Evolutionary conservation across 1,284 basidiomycete genomes (phyloP).

Genomic region (Ustilago crameri): DNA sequence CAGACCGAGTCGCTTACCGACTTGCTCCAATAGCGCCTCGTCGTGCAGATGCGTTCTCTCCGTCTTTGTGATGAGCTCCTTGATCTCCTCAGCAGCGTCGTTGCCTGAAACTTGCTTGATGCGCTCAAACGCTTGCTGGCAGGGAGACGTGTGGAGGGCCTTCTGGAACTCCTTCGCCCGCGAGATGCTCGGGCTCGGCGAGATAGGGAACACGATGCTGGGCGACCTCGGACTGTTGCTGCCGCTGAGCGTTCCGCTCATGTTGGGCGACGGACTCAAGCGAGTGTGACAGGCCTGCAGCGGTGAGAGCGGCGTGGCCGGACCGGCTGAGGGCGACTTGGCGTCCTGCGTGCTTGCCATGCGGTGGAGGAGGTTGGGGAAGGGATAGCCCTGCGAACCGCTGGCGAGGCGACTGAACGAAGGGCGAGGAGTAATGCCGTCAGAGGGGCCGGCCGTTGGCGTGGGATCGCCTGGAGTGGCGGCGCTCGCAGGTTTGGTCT

Average conservation of each 20-base stretch:
- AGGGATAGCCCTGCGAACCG: slow-evolving; percentile 21
- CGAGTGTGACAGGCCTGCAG: slow-evolving; percentile 16
- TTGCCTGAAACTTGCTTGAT: slow-evolving; percentile 2
- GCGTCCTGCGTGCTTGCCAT: slow-evolving; percentile 4
- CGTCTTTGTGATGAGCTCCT: slow-evolving; percentile 17
- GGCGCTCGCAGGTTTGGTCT: background rate
- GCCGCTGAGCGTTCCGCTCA: background rate
- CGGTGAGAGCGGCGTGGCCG: slow-evolving; percentile 26
- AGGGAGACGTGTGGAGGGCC: slow-evolving; percentile 8
- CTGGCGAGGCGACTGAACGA: slow-evolving; percentile 9
- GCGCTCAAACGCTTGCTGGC: slow-evolving; percentile 9
- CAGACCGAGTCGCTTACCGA: slow-evolving; percentile 18
- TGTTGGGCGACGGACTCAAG: background rate
- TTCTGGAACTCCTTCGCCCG: slow-evolving; percentile 25
- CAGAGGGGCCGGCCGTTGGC: slow-evolving; percentile 22
- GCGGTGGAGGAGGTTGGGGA: slow-evolving; percentile 22
- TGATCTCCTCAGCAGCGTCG: background rate
- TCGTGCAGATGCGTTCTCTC: slow-evolving; percentile 27
- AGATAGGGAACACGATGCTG: slow-evolving; percentile 45
- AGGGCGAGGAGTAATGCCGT: slow-evolving; percentile 25
- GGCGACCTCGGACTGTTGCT: slow-evolving; percentile 22
- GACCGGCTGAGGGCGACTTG: slow-evolving; percentile 3
- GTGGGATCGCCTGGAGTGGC: slow-evolving; percentile 24
- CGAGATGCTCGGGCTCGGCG: slow-evolving; percentile 37
- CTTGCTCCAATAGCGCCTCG: slow-evolving; percentile 31